A percentile compares a stretch with the other conserved stretches of the same genome.
These are phyloP conservation scores for Colletotrichum siamense DNA, from an alignment of 2,329 filamentous ascomycete species.

Conservation along the genomic window DNA sequence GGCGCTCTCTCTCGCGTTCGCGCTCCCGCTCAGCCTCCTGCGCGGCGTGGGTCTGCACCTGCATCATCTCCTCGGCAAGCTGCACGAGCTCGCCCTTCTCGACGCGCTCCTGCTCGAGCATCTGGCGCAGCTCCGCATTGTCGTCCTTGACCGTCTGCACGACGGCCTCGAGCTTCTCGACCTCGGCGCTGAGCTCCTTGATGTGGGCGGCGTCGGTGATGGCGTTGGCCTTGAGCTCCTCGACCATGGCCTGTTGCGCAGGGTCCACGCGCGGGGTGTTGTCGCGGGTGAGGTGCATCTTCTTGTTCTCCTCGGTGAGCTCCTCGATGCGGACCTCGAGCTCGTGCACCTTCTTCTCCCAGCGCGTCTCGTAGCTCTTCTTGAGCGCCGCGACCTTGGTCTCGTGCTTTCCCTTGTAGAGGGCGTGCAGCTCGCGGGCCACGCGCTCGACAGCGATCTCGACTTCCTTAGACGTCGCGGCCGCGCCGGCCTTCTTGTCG, in stretches of 20 bases:
- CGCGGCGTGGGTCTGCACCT: slow-evolving; percentile 61
- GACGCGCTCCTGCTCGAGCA: slow-evolving; percentile 76
- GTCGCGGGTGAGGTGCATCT: slow-evolving; percentile 70
- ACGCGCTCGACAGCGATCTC: slow-evolving; percentile 89
- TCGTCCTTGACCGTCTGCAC: slow-evolving; percentile 73
- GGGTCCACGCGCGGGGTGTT: slow-evolving; percentile 64
- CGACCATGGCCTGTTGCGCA: slow-evolving; percentile 48
- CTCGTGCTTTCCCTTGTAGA: slow-evolving; percentile 98
- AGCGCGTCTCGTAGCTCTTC: slow-evolving; percentile 82
- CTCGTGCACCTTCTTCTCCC: slow-evolving; percentile 86
- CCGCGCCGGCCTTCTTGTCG: slow-evolving; percentile 36
- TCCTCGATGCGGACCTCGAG: slow-evolving; percentile 76
- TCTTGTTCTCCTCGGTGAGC: slow-evolving; percentile 76
- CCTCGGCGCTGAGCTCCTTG: slow-evolving; percentile 73
- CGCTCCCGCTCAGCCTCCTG: slow-evolving; percentile 4
- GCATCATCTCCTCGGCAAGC: slow-evolving; percentile 84
- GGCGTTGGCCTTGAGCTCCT: slow-evolving; percentile 62
- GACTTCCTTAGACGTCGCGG: slow-evolving; percentile 63
- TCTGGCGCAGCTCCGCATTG: slow-evolving; percentile 67
- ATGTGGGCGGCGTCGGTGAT: slow-evolving; percentile 71
- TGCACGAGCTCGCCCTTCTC: slow-evolving; percentile 86
- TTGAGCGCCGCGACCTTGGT: slow-evolving; percentile 92
- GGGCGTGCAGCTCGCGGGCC: slow-evolving; percentile 87
- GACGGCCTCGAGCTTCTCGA: slow-evolving; percentile 77
- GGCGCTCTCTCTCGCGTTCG: neutral